Conservation (phyloP, 257 asterid genomes). For the Plantago ovata region DNA sequence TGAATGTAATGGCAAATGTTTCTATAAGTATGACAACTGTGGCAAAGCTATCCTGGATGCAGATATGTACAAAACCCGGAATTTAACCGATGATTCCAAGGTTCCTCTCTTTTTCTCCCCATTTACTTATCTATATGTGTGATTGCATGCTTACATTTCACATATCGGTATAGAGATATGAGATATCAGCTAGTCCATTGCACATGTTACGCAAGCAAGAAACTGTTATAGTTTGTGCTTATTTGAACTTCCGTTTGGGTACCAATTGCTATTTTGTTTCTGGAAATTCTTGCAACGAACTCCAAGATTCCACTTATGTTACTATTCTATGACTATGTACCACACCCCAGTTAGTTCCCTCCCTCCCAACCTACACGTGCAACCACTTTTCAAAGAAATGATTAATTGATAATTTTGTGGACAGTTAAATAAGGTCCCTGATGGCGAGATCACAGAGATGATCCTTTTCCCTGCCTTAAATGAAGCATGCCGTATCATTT, state of each 20-base stretch:
- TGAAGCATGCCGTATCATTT: conserved; percentile 34
- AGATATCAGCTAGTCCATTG: too few relatives aligned
- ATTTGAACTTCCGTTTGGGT: too few relatives aligned
- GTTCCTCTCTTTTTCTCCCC: conserved; percentile 12
- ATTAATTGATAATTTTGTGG: conserved; percentile 6
- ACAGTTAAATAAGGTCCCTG: conserved; percentile 31
- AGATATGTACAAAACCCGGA: conserved; percentile 18
- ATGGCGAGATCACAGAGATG: conserved; percentile 37
- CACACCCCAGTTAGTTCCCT: not conserved
- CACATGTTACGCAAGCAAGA: too few relatives aligned
- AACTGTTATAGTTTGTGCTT: too few relatives aligned
- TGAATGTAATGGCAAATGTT: conserved; percentile 28
- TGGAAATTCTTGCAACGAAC: not conserved
- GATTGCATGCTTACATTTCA: not conserved
- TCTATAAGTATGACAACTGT: conserved; percentile 31
- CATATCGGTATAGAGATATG: too few relatives aligned
- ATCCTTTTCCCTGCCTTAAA: conserved; percentile 38
- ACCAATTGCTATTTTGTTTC: too few relatives aligned
- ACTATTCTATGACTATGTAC: not conserved
- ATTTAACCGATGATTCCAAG: conserved; percentile 15
- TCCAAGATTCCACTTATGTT: not conserved
- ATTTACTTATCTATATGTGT: not conserved
- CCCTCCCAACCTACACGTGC: not conserved
- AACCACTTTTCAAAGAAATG: not conserved
- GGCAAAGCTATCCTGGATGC: conserved; percentile 30